Evolutionary conservation across 352 stramenopile species (phyloP).

Genomic region (Phytopythium cucurbitacearum): DNA sequence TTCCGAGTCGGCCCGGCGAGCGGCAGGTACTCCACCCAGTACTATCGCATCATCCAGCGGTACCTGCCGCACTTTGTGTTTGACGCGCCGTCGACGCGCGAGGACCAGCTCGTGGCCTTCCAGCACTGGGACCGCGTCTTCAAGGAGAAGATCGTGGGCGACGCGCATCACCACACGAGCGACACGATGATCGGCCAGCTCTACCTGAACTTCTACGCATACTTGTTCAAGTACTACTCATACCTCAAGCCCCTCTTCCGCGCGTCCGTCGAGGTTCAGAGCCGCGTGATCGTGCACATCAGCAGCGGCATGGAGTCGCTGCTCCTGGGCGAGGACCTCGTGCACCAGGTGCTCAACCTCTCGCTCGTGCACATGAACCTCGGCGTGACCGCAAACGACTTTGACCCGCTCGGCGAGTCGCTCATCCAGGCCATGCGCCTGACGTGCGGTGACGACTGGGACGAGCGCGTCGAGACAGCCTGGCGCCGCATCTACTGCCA

Average conservation of each 20-base stretch:
- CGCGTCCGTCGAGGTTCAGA: conserved; percentile 52
- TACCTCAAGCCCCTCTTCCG: conserved; percentile 65
- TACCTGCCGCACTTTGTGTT: conserved; percentile 59
- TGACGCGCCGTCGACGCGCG: conserved; percentile 41
- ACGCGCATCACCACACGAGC: conserved; percentile 29
- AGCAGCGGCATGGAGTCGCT: conserved; percentile 60
- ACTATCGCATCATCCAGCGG: conserved; percentile 55
- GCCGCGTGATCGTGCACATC: conserved; percentile 60
- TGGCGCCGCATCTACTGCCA: conserved; percentile 65
- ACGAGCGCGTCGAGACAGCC: conserved; percentile 35
- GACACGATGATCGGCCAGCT: conserved; percentile 44
- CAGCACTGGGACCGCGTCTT: conserved; percentile 59
- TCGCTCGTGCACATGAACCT: conserved; percentile 64
- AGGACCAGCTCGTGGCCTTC: conserved; percentile 49
- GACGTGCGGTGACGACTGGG: conserved; percentile 45
- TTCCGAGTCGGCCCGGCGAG: conserved; percentile 9
- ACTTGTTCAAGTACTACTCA: conserved; percentile 52
- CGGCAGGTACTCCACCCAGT: conserved; percentile 57
- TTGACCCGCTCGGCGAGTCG: conserved; percentile 51
- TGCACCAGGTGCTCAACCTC: conserved; percentile 54
- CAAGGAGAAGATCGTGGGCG: conserved; percentile 66
- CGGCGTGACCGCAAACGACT: conserved; percentile 58
- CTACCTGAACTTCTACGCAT: conserved; percentile 65
- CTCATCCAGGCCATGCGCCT: conserved; percentile 57
- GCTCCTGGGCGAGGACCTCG: conserved; percentile 45